Conservation (phyloP, 495 filamentous ascomycete species). For the Tetracladium setigerum region DNA sequence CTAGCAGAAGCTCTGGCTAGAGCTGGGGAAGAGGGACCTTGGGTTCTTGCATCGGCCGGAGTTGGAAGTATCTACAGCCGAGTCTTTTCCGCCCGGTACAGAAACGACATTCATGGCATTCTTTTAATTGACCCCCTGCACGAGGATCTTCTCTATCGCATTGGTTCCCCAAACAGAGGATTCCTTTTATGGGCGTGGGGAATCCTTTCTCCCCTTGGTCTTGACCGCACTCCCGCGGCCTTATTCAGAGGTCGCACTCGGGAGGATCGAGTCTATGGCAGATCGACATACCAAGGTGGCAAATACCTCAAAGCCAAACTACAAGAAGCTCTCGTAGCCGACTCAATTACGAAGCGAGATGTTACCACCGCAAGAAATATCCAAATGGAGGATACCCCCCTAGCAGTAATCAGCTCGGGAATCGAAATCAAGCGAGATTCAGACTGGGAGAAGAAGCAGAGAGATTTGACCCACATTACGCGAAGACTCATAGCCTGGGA, state of each 20-base stretch:
- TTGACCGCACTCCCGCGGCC: slow-evolving; percentile 70
- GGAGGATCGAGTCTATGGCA: slow-evolving; percentile 79
- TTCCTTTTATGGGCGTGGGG: slow-evolving; percentile 83
- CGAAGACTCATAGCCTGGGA: slow-evolving; percentile 76
- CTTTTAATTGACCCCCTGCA: slow-evolving; percentile 84
- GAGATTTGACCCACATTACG: slow-evolving; percentile 73
- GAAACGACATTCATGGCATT: slow-evolving; percentile 61
- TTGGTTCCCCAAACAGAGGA: slow-evolving; percentile 61
- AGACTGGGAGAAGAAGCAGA: slow-evolving; percentile 73
- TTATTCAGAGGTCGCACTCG: slow-evolving; percentile 69
- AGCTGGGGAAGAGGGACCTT: slow-evolving; percentile 79
- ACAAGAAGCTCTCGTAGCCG: slow-evolving; percentile 85
- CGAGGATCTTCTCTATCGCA: slow-evolving; percentile 65
- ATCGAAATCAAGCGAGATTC: slow-evolving; percentile 41
- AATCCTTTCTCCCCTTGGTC: slow-evolving; percentile 73
- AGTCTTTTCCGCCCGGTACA: slow-evolving; percentile 78
- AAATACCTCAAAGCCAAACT: slow-evolving; percentile 81
- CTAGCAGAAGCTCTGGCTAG: slow-evolving; percentile 75
- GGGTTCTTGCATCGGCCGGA: slow-evolving; percentile 58
- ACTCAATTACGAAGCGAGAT: slow-evolving; percentile 74
- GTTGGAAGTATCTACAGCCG: slow-evolving; percentile 81
- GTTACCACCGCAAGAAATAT: slow-evolving; percentile 68
- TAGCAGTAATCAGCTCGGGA: slow-evolving; percentile 80
- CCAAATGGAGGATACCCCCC: slow-evolving; percentile 60
- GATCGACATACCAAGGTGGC: slow-evolving; percentile 66